These are phyloP conservation scores for Cyclocybe aegerita DNA, from an alignment of 768 basidiomycete species.

Conservation along the genomic window DNA sequence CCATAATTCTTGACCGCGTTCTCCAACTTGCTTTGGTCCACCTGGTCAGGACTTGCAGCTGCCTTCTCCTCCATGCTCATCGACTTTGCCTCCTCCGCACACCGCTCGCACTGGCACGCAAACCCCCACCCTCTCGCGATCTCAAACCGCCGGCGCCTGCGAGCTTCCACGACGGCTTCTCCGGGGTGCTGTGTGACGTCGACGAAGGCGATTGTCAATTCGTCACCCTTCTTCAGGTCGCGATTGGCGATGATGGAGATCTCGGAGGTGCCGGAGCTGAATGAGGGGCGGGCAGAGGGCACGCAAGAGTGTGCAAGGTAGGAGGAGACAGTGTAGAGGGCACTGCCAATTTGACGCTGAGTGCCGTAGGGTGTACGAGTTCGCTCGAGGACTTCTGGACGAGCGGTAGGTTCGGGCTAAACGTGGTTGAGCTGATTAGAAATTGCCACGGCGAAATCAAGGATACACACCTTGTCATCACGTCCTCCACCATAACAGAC, in stretches of 20 bases:
- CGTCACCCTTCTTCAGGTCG: constrained; percentile 72
- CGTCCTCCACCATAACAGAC: constrained; percentile 67
- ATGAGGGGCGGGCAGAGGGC: constrained; percentile 66
- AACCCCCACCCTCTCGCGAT: constrained; percentile 83
- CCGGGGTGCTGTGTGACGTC: constrained; percentile 57
- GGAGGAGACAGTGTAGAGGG: constrained; percentile 73
- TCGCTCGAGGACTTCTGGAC: constrained; percentile 71
- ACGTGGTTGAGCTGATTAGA: neutral
- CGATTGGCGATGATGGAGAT: constrained; percentile 67
- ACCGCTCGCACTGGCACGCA: constrained; percentile 70
- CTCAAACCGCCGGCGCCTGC: constrained; percentile 66
- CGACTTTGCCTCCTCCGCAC: constrained; percentile 51
- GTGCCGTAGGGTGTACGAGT: constrained; percentile 81
- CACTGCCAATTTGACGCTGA: constrained; percentile 71
- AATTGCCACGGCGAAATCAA: neutral
- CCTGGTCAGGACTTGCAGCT: constrained; percentile 28
- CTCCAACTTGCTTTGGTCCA: constrained; percentile 55
- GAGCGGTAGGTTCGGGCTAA: constrained; percentile 51
- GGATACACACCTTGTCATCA: constrained; percentile 59
- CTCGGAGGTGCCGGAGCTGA: constrained; percentile 64
- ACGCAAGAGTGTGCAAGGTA: constrained; percentile 78
- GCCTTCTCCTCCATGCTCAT: constrained; percentile 31
- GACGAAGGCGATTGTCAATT: constrained; percentile 74
- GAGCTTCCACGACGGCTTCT: constrained; percentile 49
- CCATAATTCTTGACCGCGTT: constrained; percentile 23